phyloP scores from a whole-genome alignment of 2,329 filamentous ascomycete species.

The Paecilomyces sp. region DNA sequence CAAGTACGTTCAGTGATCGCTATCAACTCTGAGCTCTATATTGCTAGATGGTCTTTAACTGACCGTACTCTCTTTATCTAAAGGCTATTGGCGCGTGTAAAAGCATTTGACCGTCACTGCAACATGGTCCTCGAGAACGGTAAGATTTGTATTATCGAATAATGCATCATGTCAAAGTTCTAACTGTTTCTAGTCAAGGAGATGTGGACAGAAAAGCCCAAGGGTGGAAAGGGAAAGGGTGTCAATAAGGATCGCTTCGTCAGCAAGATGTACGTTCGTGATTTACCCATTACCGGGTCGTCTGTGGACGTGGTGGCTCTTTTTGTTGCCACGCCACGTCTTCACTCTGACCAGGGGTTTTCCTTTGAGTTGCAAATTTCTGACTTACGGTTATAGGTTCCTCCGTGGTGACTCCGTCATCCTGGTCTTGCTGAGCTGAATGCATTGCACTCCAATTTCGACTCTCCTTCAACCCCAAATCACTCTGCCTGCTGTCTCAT shows the following conservation, averaged over 20 bases:
- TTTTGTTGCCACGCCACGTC: background rate
- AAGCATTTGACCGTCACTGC: conserved; percentile 97
- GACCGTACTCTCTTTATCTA: background rate
- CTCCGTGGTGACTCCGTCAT: conserved; percentile 83
- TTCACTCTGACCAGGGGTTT: background rate
- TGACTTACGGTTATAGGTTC: conserved; percentile 51
- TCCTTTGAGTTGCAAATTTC: background rate
- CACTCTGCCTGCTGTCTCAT: conserved; percentile 7
- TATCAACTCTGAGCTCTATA: background rate
- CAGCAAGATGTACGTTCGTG: conserved; percentile 74
- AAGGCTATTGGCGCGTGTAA: conserved; percentile 80
- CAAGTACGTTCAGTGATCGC: conserved; percentile 45
- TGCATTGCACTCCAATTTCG: background rate
- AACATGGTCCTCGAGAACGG: conserved; percentile 94
- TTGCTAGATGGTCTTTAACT: background rate
- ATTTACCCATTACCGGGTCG: background rate
- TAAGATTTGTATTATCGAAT: background rate
- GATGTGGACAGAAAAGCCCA: conserved; percentile 97
- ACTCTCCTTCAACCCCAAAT: background rate
- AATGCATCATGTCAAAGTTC: background rate
- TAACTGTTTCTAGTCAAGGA: conserved; percentile 66
- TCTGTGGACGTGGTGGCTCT: background rate
- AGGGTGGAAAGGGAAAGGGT: conserved; percentile 80
- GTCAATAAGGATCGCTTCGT: conserved; percentile 99
- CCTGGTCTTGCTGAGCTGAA: conserved; percentile 72